A percentile compares a stretch with the other conserved stretches of the same genome.
Evolutionary conservation across 1,284 basidiomycete species (phyloP).

Genomic region (Puccinia novopanici): DNA sequence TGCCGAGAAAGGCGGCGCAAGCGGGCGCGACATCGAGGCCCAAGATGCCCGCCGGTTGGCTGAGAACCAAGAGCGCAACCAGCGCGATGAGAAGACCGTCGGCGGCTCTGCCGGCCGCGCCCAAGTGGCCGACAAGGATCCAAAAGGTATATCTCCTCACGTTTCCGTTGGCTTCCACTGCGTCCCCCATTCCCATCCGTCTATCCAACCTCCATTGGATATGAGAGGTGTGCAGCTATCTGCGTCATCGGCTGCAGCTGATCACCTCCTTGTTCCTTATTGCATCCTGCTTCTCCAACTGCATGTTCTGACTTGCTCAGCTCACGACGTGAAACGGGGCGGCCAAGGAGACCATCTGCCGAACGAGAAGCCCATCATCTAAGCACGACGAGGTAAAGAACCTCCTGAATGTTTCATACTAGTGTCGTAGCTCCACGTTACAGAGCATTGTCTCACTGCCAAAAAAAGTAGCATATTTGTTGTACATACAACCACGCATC

Average conservation of each 20-base stretch:
- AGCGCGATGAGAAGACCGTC: constrained; percentile 14
- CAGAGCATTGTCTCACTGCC: too few relatives aligned
- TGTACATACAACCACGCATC: too few relatives aligned
- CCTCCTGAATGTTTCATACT: too few relatives aligned
- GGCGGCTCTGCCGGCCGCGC: constrained; percentile 35
- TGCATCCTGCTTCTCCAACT: too few relatives aligned
- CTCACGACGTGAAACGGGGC: too few relatives aligned
- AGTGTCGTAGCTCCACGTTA: too few relatives aligned
- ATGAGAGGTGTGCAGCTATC: too few relatives aligned
- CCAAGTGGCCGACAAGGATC: constrained; percentile 46
- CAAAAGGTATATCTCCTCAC: constrained; percentile 28
- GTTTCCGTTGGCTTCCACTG: too few relatives aligned
- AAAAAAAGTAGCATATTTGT: neutral
- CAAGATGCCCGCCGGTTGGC: constrained; percentile 4
- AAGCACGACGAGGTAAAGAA: neutral
- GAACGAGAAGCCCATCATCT: constrained; percentile 28
- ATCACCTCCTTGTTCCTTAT: too few relatives aligned
- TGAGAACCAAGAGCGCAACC: constrained; percentile 19
- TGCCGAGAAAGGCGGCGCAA: neutral
- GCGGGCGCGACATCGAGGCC: neutral
- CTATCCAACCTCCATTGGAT: too few relatives aligned
- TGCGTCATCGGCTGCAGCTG: too few relatives aligned
- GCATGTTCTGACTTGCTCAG: neutral
- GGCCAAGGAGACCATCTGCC: constrained; percentile 9
- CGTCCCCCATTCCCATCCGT: too few relatives aligned